Conservation (phyloP, 257 asterid species). For the Rehmannia glutinosa region DNA sequence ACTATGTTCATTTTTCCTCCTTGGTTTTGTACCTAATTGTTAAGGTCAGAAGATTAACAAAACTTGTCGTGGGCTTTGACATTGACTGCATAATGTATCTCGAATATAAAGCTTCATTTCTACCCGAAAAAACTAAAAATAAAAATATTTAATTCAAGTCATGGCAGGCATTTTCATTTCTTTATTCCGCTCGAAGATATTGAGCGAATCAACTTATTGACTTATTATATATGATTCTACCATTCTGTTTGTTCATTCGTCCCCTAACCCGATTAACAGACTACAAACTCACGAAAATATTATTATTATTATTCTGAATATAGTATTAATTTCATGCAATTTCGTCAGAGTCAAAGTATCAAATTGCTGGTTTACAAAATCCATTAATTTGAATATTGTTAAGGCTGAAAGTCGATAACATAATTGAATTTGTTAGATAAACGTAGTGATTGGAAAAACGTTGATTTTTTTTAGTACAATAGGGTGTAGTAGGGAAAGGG, state of each 20-base stretch:
- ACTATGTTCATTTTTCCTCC: too few species aligned
- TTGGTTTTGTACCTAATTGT: conserved; percentile 26
- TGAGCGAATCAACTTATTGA: neutral
- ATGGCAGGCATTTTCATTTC: conserved; percentile 9
- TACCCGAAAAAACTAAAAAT: too few species aligned
- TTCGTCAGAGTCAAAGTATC: neutral
- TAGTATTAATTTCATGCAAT: neutral
- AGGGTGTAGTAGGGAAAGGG: too few species aligned
- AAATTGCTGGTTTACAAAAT: neutral
- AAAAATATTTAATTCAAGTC: neutral
- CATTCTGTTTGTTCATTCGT: conserved; percentile 2
- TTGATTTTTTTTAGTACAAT: too few species aligned
- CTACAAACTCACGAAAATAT: neutral
- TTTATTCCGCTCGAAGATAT: neutral
- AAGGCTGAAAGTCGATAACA: too few species aligned
- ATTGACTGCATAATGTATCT: neutral
- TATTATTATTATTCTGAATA: neutral
- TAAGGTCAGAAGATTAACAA: conserved; percentile 5
- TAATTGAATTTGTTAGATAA: too few species aligned
- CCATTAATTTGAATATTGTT: neutral
- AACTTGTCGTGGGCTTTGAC: conserved; percentile 11
- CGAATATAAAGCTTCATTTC: neutral
- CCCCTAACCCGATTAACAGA: neutral
- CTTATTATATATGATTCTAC: neutral
- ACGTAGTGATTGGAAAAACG: neutral